Evolutionary conservation across 2,329 filamentous ascomycete species (phyloP), one percentile per base, ranked within the genome.

Genomic region (Gnomoniopsis sp.): DNA sequence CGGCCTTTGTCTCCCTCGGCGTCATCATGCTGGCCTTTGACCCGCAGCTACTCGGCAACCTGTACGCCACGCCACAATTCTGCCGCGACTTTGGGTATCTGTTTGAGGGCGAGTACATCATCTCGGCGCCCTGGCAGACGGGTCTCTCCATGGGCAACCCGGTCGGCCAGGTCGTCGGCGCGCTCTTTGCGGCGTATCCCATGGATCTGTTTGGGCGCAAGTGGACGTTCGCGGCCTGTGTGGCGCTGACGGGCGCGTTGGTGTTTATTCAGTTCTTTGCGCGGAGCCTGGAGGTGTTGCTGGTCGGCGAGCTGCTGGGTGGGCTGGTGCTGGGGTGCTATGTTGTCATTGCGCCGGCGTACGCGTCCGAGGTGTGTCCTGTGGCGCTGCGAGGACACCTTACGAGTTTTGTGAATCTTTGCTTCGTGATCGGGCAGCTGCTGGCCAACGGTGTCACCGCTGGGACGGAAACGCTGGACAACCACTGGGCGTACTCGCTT

Each of bases 181-280:
- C 82, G 12, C 71, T 86, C 15, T 70, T 75, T 19, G 77, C 76
- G 10, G 76, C 74, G 1, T 79, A 79, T 51, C 77, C 77, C 0
- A 75, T 80, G 70, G 76, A 80, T 56, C 53, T 66, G 38, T 77
- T 74, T 51, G 79, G 79, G 14, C 74, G 78, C 33, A 78, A 75
- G 60, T 67, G 67, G 65, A 80, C 78, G 0, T 77, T 80, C 44
- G 75, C 72, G 57, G 66, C 67, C 4, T 81, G 77, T 62, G 74
- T 79, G 23, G 57, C 69, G 11, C 66, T 79, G 60, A 82, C 80
- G 2, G 76, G 77, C 14, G 75, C 71, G 1, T 79, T 86, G 44
- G 78, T 87, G 58, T 87, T 86, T 67, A 79, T 87, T 57, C 83
- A 86, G 63, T 86, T 87, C 73, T 87, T 86, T 64, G 82, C 83